Percentiles rank a stretch among this genome's conserved stretches.
These are phyloP conservation scores for Mycena maculata DNA, from an alignment of 768 basidiomycete species.

Conservation along the genomic window DNA sequence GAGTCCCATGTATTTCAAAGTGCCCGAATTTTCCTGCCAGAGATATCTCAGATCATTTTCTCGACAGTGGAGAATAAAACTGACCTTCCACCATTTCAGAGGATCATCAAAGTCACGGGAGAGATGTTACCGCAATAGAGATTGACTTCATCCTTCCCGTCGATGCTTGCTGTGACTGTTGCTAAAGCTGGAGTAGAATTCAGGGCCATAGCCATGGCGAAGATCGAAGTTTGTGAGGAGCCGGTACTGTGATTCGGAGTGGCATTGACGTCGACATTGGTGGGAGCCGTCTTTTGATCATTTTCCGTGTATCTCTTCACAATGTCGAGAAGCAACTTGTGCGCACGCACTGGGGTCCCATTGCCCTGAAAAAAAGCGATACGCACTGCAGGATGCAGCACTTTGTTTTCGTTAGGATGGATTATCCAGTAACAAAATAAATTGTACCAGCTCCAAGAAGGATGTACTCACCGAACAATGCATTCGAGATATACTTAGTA, in stretches of 20 bases:
- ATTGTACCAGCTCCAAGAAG: conserved; percentile 12
- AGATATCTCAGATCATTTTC: too few relatives aligned
- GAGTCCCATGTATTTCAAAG: too few relatives aligned
- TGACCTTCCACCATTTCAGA: too few relatives aligned
- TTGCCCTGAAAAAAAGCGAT: conserved; percentile 19
- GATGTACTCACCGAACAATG: conserved; percentile 25
- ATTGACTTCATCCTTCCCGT: conserved; percentile 15
- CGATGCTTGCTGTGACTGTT: background rate
- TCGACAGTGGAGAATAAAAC: too few relatives aligned
- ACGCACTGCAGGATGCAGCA: conserved; percentile 14
- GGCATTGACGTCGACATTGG: background rate
- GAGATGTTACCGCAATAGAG: background rate
- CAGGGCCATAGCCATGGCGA: conserved; percentile 19
- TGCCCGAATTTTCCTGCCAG: too few relatives aligned
- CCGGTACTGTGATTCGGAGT: background rate
- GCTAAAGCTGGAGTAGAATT: background rate
- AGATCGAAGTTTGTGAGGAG: background rate
- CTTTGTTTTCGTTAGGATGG: too few relatives aligned
- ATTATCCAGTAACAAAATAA: too few relatives aligned
- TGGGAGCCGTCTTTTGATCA: background rate
- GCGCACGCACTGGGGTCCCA: conserved; percentile 19
- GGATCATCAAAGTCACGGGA: conserved; percentile 1
- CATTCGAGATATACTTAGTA: conserved; percentile 28
- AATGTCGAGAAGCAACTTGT: conserved; percentile 6
- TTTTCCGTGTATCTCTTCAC: conserved; percentile 11